Evolutionary conservation across 164 flowering plant species (phyloP).

Genomic region (Annona squamosa): DNA sequence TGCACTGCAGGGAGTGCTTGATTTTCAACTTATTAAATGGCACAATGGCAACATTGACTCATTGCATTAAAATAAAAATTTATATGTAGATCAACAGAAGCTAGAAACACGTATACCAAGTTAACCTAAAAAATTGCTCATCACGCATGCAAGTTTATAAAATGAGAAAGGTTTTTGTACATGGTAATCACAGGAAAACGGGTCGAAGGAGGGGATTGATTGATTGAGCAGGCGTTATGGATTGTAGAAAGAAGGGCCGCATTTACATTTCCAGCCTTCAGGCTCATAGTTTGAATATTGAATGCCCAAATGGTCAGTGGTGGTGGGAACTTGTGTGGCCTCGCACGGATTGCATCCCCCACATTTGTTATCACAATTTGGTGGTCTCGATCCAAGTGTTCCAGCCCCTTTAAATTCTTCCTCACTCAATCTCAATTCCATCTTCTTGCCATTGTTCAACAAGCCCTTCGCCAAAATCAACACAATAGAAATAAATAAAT

Average conservation of each 20-base stretch:
- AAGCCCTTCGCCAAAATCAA: constrained; percentile 9
- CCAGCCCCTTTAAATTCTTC: constrained; percentile 20
- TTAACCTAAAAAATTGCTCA: not conserved
- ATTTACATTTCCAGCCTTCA: constrained; percentile 71
- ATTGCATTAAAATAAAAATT: no score
- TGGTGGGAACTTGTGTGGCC: constrained; percentile 50
- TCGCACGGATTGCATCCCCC: constrained; percentile 48
- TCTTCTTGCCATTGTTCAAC: not conserved
- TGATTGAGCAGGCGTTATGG: constrained; percentile 20
- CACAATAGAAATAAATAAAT: not conserved
- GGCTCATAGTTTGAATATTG: constrained; percentile 57
- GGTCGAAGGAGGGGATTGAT: not conserved
- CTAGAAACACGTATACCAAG: not conserved
- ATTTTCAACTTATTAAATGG: no score
- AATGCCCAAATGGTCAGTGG: constrained; percentile 17
- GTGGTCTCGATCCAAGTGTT: constrained; percentile 58
- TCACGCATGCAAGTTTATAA: not conserved
- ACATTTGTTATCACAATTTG: constrained; percentile 50
- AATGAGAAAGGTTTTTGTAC: constrained; percentile 5
- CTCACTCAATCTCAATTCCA: constrained; percentile 6
- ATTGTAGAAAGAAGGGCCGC: constrained; percentile 41
- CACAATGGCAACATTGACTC: no score
- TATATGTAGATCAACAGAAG: no score
- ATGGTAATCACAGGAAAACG: not conserved
- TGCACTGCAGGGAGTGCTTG: no score